Percentiles rank a stretch among this genome's conserved stretches.
These are phyloP conservation scores for Elsinoe batatas DNA, from an alignment of 2,329 filamentous ascomycete species.

Conservation along the genomic window DNA sequence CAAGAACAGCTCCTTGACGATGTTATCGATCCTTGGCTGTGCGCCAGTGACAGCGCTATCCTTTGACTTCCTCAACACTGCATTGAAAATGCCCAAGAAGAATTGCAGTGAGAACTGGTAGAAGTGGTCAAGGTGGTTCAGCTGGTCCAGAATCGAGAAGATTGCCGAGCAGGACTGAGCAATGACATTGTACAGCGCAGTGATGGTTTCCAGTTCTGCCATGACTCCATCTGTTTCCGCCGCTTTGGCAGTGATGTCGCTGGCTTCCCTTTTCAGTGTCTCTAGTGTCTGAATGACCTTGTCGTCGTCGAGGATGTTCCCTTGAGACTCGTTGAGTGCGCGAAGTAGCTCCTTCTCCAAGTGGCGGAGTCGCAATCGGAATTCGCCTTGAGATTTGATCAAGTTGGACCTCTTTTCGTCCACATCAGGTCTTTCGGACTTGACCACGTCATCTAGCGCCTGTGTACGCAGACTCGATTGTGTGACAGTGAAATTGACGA, in stretches of 20 bases:
- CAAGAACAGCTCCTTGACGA: slow-evolving; percentile 83
- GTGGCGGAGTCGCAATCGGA: slow-evolving; percentile 94
- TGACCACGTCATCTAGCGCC: slow-evolving; percentile 92
- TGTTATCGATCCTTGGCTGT: slow-evolving; percentile 72
- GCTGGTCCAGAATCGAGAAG: slow-evolving; percentile 90
- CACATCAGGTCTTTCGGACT: slow-evolving; percentile 93
- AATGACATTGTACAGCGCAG: slow-evolving; percentile 85
- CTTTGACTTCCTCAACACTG: slow-evolving; percentile 73
- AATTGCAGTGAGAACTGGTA: slow-evolving; percentile 99
- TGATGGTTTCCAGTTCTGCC: slow-evolving; percentile 94
- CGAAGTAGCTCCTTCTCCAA: slow-evolving; percentile 90
- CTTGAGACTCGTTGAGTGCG: slow-evolving; percentile 91
- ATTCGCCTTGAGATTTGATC: slow-evolving; percentile 97
- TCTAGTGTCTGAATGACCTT: slow-evolving; percentile 96
- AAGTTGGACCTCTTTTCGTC: slow-evolving; percentile 93
- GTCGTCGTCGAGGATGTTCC: slow-evolving; percentile 97
- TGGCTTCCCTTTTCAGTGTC: slow-evolving; percentile 94
- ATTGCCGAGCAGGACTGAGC: slow-evolving; percentile 93
- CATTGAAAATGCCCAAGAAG: slow-evolving; percentile 95
- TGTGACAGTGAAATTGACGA: slow-evolving; percentile 98
- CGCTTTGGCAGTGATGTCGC: slow-evolving; percentile 93
- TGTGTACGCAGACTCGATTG: slow-evolving; percentile 98
- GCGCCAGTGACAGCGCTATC: slow-evolving; percentile 50
- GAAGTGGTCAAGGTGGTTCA: slow-evolving; percentile 97
- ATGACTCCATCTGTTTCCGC: slow-evolving; percentile 94